Base-by-base conservation (phyloP, 2,329 filamentous ascomycete genomes). In the Fusarium devonianum region DNA sequence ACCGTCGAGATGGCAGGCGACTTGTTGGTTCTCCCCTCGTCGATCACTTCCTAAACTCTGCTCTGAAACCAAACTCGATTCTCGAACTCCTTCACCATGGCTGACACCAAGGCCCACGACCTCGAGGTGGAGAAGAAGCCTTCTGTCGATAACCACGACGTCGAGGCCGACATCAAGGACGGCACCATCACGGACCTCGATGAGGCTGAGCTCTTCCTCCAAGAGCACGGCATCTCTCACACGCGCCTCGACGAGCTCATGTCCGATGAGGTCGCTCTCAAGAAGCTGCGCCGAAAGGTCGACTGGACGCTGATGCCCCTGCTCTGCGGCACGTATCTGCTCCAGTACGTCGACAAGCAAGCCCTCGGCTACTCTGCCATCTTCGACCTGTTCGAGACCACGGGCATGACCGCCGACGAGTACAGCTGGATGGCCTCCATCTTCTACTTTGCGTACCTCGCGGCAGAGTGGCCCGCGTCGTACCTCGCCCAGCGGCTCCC, bases 291-390 rank as follows among this genome's bases (percentile, higher is more conserved):
- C 2, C 69, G 73, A 12, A 78, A 76, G 44, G 75, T 84, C 33
- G 81, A 83, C 49, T 68, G 75, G 48, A 62, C 75, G 0, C 58
- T 84, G 7, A 71, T 83, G 52, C 81, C 81, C 1, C 69, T 83
- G 5, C 73, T 84, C 3, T 74, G 73, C 26, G 73, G 74, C 1
- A 80, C 78, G 0, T 81, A 76, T 36, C 66, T 78, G 3, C 68
- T 83, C 5, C 80, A 83, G 54, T 82, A 79, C 51, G 78, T 82
- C 58, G 80, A 83, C 65, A 84, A 84, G 66, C 75, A 78, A 52
- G 77, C 79, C 1, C 67, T 83, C 5, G 74, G 74, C 1, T 83
- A 83, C 60, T 74, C 77, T 0, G 79, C 80, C 2, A 78, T 84
- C 0, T 83, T 83, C 50, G 81, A 83, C 36, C 69, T 84, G 0